Percentiles rank a stretch among this genome's conserved stretches.
Evolutionary conservation across 163 green algal species (phyloP).

Genomic region (Chlamydomonas reinhardtii): DNA sequence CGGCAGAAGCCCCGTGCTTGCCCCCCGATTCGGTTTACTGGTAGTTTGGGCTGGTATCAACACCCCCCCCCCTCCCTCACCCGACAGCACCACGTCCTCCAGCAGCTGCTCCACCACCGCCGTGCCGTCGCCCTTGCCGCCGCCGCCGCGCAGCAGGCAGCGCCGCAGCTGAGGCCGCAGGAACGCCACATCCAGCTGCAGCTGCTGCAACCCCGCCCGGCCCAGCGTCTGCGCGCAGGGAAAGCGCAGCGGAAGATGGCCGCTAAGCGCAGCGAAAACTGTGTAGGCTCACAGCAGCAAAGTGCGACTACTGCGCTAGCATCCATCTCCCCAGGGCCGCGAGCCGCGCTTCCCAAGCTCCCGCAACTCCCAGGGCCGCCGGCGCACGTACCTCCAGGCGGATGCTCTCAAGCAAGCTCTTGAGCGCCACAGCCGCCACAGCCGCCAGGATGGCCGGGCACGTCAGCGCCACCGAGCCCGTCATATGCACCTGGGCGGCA

Average conservation of each 20-base stretch:
- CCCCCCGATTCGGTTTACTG: no score
- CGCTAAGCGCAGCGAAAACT: no score
- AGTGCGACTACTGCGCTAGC: no score
- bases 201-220: slow-evolving; percentile 75
- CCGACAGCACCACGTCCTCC: slow-evolving; percentile 78
- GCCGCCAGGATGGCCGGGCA: slow-evolving; percentile 62
- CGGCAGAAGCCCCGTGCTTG: no score
- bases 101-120: slow-evolving; percentile 72
- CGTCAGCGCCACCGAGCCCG: slow-evolving; percentile 23
- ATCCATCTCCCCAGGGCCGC: no score
- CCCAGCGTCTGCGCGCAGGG: slow-evolving; percentile 43
- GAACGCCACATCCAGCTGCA: slow-evolving; percentile 91
- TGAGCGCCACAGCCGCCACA: slow-evolving; percentile 71
- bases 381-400: slow-evolving; percentile 61
- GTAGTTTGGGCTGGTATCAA: no score
- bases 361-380: no score
- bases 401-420: slow-evolving; percentile 79
- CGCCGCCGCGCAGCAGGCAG: slow-evolving; percentile 40
- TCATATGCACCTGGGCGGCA: slow-evolving; percentile 32
- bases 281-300: no score
- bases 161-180: slow-evolving; percentile 74
- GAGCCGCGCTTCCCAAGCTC: no score
- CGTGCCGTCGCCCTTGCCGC: slow-evolving; percentile 31
- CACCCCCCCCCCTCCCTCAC: background rate
- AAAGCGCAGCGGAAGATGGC: no score